These are phyloP conservation scores for Camellia granthamiana DNA, from an alignment of 148 eudicot species.

Conservation along the genomic window DNA sequence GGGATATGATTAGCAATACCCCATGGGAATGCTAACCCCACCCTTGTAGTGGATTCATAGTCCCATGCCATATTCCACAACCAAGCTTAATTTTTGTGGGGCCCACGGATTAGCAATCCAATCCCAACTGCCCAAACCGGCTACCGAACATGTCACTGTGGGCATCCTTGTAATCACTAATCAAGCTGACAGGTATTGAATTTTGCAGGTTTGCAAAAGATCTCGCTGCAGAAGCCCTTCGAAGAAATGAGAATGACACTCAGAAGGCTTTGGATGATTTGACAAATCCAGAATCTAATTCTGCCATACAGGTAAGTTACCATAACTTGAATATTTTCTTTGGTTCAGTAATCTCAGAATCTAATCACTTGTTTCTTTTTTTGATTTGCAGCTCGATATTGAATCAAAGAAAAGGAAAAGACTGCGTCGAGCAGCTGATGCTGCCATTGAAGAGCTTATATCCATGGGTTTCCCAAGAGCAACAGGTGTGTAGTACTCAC, in stretches of 20 bases:
- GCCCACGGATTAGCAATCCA: no score
- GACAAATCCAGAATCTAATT: conserved; percentile 71
- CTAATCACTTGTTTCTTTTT: conserved; percentile 12
- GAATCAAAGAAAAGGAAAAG: conserved; percentile 74
- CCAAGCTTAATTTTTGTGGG: no score
- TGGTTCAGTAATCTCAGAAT: neutral
- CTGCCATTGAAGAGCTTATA: conserved; percentile 45
- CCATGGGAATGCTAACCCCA: no score
- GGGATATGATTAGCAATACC: no score
- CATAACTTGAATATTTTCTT: neutral
- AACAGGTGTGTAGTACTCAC: conserved; percentile 39
- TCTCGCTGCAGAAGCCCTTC: conserved; percentile 88
- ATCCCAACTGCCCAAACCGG: no score
- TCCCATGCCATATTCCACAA: no score
- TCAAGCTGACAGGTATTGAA: neutral
- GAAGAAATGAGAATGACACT: conserved; percentile 85
- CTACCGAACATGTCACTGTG: neutral
- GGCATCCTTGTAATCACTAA: neutral
- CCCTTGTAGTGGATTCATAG: no score
- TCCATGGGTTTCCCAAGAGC: conserved; percentile 69
- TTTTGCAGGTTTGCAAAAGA: conserved; percentile 66
- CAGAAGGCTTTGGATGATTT: conserved; percentile 82
- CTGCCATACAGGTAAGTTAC: conserved; percentile 59
- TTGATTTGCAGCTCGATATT: conserved; percentile 54
- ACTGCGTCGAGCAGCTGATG: conserved; percentile 30